Evolutionary conservation across 768 basidiomycete genomes (phyloP), one percentile per base, ranked within the genome.

Genomic region (Lentinula boryana): DNA sequence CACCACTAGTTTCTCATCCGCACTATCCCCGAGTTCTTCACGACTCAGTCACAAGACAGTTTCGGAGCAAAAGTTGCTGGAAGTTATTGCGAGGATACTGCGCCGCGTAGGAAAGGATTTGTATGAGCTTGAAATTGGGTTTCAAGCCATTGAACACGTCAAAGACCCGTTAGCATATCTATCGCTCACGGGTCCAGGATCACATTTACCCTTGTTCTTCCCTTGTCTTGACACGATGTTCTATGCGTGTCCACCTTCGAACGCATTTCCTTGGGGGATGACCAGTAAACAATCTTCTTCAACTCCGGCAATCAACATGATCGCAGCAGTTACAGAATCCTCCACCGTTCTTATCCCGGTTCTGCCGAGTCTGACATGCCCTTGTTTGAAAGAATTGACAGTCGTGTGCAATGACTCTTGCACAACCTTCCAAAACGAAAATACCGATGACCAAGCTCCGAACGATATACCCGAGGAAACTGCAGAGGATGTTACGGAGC

Each of bases 101-200:
- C 27, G 41, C 9, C 7, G 16, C 13, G 56, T 44, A 16, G 36
- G 18, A 35, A 41, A 35, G 8, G 56, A 57, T 23, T n/a, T 57
- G 40, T 57, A 57, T 40, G 56, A 57, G 44, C 56, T 57, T 13
- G 56, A 57, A 10, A 43, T 57, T 23, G 56, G 56, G 16, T 31
- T 57, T 16, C 56, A 57, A 46, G 56, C 40, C n/a, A 46, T 57
- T 16, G 21, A 23, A 7, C 10, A 44, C 27, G 16, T 57, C 32
- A 15, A 32, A 6, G 27, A 46, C n/a, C 56, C 56, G 7, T 38
- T 54, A 8, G 36, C 33, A 16, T 54, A 54, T 54, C 35, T 54
- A 36, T 54, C 53, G 32, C 9, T 54, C 53, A 36, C 53, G 16
- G 53, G 53, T 36, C n/a, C 36, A 53, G n/a, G 43, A 18, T 16